These are phyloP conservation scores for Adansonia digitata DNA, from an alignment of 345 rosid species.

Conservation along the genomic window DNA sequence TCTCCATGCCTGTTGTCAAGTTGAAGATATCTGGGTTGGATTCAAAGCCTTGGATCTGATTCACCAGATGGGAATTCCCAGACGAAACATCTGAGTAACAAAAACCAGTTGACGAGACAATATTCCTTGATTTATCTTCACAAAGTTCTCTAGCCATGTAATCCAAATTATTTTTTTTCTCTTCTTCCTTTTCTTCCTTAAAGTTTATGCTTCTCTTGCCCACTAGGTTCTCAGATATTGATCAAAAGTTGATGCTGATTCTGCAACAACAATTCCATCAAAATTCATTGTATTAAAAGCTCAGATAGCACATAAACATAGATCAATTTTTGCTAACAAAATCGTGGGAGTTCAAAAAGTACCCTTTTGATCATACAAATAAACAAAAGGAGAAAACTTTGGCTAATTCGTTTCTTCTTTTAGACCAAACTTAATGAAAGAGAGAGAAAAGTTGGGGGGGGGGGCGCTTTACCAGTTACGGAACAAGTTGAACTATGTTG, in stretches of 20 bases:
- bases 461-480: slow-evolving; percentile 28
- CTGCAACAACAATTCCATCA: slow-evolving; percentile 29
- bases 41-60: slow-evolving; percentile 62
- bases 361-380: slow-evolving; percentile 13
- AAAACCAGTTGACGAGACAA: slow-evolving; percentile 41
- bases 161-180: not conserved
- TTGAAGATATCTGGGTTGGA: slow-evolving; percentile 57
- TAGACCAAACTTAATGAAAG: slow-evolving; percentile 3
- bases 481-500: slow-evolving; percentile 10
- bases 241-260: slow-evolving; percentile 24
- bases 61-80: slow-evolving; percentile 42
- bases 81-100: slow-evolving; percentile 58
- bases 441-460: slow-evolving; percentile 22
- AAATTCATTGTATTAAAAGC: no score
- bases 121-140: slow-evolving; percentile 39
- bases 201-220: slow-evolving; percentile 15
- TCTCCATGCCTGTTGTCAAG: slow-evolving; percentile 65
- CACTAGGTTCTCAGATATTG: slow-evolving; percentile 14
- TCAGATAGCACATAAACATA: no score
- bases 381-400: slow-evolving; percentile 13
- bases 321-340: not conserved
- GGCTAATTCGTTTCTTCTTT: slow-evolving; percentile 13
- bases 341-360: no score
- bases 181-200: slow-evolving; percentile 6
- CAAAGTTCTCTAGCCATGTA: slow-evolving; percentile 54